Percentiles rank a stretch among this genome's conserved stretches.
These are phyloP conservation scores for Rhynchosporium secalis DNA, from an alignment of 2,329 filamentous ascomycete genomes.

Conservation along the genomic window DNA sequence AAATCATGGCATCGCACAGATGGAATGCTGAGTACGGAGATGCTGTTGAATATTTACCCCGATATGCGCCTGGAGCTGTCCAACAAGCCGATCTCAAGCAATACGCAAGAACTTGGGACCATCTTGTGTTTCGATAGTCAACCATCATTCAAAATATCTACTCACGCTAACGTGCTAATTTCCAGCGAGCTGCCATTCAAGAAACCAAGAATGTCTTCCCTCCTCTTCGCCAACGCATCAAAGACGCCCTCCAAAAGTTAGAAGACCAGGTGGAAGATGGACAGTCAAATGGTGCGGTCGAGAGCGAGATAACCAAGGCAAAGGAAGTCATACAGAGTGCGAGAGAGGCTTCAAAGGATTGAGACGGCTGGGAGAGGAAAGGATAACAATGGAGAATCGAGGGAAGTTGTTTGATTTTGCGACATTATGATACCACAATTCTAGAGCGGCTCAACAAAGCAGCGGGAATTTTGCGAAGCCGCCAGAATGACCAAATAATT, in stretches of 20 bases:
- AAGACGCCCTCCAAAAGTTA: constrained; percentile 68
- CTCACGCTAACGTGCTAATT: constrained; percentile 12
- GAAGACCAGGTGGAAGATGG: constrained; percentile 73
- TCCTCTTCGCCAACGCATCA: constrained; percentile 69
- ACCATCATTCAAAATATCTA: neutral
- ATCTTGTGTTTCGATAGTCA: neutral
- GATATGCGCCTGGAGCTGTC: constrained; percentile 7
- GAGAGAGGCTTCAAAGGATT: constrained; percentile 39
- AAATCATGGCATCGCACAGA: too few relatives aligned
- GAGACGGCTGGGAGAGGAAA: constrained; percentile 1
- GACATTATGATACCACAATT: constrained; percentile 22
- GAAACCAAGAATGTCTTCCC: constrained; percentile 85
- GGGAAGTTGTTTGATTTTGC: constrained; percentile 11
- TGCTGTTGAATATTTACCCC: constrained; percentile 11
- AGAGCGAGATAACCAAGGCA: constrained; percentile 54
- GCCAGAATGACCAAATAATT: neutral
- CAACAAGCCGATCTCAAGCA: neutral
- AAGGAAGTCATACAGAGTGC: constrained; percentile 49
- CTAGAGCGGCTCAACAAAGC: neutral
- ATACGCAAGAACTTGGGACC: neutral
- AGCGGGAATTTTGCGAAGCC: neutral
- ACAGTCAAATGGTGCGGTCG: constrained; percentile 48
- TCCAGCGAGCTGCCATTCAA: constrained; percentile 58
- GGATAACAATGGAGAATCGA: neutral
- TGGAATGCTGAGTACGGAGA: neutral